Evolutionary conservation across 192 early-diverging fungal genomes (phyloP), one percentile per base, ranked within the genome.

Genomic region (Nowakowskiella sp.): DNA sequence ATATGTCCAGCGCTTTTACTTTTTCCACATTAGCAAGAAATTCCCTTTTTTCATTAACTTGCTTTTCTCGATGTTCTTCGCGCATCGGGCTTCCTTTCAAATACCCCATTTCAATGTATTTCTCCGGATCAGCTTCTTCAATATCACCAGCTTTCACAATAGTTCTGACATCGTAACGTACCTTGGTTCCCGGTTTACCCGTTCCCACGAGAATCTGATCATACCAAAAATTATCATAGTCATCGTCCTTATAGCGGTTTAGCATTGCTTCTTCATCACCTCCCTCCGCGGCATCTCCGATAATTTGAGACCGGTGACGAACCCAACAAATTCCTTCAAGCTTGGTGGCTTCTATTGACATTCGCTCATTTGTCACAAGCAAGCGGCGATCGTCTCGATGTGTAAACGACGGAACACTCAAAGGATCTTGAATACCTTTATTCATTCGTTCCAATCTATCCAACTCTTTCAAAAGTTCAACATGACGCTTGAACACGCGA

Each of bases 271-370:
- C 25, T 28, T 46, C 39, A 0, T 34, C 31, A 30, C 70, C 76
- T 55, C 78, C 78, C 60, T 70, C 77, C 8, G 47, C 45, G 3
- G 53, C 51, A n/a, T 80, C 61, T 26, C 65, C 63, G 24, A 44
- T 42, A 23, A 63, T 56, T 19, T 62, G 60, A 8, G 67, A 60
- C 4, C 50, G 51, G 51, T 82, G 77, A 6, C 58, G 51, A 0
- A 82, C 66, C 77, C 75, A 80, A 61, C 77, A 82, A 43, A 66
- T 69, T 21, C 80, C 80, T 42, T 75, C 73, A 5, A 82, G 51
- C 19, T 30, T 50, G 2, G 62, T 33, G 3, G 64, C 57, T 9
- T 53, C 55, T 4, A 67, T 33, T n/a, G 47, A 27, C 16, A 22
- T 51, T 3, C 31, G 49, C 39, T 62, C 24, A 21, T 55, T 47